A percentile compares a stretch with the other conserved stretches of the same genome.
phyloP scores from a whole-genome alignment of 2,329 filamentous ascomycete species.

The Xylaria sp. region DNA sequence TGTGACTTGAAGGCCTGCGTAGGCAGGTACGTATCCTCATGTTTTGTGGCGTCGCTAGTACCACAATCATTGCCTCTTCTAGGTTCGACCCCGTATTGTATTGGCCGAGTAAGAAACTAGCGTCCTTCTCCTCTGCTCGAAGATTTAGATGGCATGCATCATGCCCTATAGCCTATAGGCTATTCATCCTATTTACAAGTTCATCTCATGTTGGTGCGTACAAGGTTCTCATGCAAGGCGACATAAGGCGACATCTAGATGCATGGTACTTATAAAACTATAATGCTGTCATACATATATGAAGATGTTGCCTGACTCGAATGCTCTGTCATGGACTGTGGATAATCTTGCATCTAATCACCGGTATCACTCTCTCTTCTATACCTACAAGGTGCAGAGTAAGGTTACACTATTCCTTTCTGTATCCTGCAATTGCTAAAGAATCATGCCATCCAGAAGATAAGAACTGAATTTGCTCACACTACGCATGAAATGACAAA shows the following conservation, averaged over 20 bases:
- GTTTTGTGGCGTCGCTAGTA: conserved; percentile 12
- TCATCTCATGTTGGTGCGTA: not conserved
- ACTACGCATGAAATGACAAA: not conserved
- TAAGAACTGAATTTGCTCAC: conserved; percentile 1
- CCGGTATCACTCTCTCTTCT: not conserved
- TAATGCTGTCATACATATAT: not conserved
- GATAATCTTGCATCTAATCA: conserved; percentile 2
- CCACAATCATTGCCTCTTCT: conserved; percentile 17
- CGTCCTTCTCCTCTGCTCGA: not conserved
- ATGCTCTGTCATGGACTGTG: not conserved
- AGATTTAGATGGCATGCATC: not conserved
- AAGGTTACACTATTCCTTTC: not conserved
- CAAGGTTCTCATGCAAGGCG: conserved; percentile 3
- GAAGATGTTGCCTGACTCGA: not conserved
- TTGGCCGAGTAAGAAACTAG: conserved; percentile 12
- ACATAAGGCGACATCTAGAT: conserved; percentile 2
- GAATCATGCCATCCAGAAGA: too few relatives aligned
- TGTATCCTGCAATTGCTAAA: too few relatives aligned
- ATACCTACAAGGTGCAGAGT: not conserved
- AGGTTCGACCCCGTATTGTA: conserved; percentile 18
- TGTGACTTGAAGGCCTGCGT: not conserved
- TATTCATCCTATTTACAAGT: not conserved
- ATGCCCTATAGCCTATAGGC: not conserved
- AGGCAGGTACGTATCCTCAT: not conserved
- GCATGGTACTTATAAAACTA: not conserved